A percentile compares a stretch with the other conserved stretches of the same genome.
These are phyloP conservation scores for Sisymbrium irio DNA, from an alignment of 345 rosid species.

Conservation along the genomic window DNA sequence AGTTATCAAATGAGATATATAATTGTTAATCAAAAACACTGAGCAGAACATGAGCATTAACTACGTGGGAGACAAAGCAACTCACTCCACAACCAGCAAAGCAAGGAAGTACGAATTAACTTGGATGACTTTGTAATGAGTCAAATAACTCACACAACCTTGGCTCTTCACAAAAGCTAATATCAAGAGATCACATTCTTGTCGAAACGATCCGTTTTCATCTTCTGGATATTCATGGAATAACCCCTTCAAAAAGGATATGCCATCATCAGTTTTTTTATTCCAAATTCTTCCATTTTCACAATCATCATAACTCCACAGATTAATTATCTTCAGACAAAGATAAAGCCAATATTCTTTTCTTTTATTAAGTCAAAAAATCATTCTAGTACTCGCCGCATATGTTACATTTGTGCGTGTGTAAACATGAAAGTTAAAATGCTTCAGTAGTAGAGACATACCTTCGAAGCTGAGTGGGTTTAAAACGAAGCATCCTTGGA, in stretches of 20 bases:
- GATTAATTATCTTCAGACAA: neutral
- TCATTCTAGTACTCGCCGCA: constrained; percentile 5
- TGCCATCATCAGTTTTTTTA: constrained; percentile 21
- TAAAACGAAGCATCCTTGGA: neutral
- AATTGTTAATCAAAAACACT: neutral
- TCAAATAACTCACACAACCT: neutral
- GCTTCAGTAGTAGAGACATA: constrained; percentile 10
- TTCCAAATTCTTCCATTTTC: constrained; percentile 18
- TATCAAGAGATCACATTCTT: constrained; percentile 18
- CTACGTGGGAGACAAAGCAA: no score
- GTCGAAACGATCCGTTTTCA: constrained; percentile 25
- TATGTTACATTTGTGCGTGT: neutral
- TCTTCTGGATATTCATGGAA: constrained; percentile 33
- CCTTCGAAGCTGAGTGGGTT: constrained; percentile 5
- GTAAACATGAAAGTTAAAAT: neutral
- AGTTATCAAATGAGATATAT: neutral
- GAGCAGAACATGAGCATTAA: no score
- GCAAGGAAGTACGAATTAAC: no score
- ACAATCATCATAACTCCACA: constrained; percentile 3
- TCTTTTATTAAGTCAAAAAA: neutral
- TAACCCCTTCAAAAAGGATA: constrained; percentile 26
- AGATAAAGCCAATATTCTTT: neutral
- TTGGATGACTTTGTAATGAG: no score
- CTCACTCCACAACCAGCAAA: no score
- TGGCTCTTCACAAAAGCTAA: constrained; percentile 30